phyloP scores from a whole-genome alignment of 768 basidiomycete genomes.

The Boletus pseudopeckii region DNA sequence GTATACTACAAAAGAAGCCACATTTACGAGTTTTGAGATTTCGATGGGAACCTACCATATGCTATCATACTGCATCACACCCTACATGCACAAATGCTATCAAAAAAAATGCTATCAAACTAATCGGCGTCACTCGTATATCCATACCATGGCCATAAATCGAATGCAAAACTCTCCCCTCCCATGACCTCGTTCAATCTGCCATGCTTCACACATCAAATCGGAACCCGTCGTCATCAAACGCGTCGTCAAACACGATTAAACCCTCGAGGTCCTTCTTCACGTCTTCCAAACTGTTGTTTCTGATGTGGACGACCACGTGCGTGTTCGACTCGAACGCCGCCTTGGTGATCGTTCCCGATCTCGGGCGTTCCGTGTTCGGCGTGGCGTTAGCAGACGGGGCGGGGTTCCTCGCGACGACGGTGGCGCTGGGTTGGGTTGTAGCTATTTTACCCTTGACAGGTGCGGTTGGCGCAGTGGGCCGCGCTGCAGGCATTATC shows the following conservation, averaged over 20 bases:
- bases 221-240: conserved; percentile 29
- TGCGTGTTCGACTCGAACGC: conserved; percentile 24
- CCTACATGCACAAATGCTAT: conserved; percentile 14
- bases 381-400: not conserved
- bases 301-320: conserved; percentile 14
- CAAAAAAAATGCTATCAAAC: conserved; percentile 5
- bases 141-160: conserved; percentile 16
- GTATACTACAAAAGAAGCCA: not conserved
- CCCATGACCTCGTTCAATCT: not conserved
- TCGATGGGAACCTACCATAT: not conserved
- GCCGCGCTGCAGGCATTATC: conserved; percentile 5
- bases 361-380: conserved; percentile 13
- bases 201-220: conserved; percentile 22
- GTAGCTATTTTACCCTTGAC: conserved; percentile 8
- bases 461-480: conserved; percentile 1
- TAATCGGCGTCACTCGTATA: conserved; percentile 1
- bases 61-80: conserved; percentile 9
- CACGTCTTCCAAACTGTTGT: conserved; percentile 26
- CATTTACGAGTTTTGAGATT: not conserved
- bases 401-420: not conserved
- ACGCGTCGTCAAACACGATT: conserved; percentile 29
- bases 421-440: not conserved
- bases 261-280: conserved; percentile 31
- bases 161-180: not conserved
- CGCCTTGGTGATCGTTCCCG: conserved; percentile 25